These are phyloP conservation scores for Leavenworthia alabamica DNA, from an alignment of 345 rosid genomes.

Conservation along the genomic window DNA sequence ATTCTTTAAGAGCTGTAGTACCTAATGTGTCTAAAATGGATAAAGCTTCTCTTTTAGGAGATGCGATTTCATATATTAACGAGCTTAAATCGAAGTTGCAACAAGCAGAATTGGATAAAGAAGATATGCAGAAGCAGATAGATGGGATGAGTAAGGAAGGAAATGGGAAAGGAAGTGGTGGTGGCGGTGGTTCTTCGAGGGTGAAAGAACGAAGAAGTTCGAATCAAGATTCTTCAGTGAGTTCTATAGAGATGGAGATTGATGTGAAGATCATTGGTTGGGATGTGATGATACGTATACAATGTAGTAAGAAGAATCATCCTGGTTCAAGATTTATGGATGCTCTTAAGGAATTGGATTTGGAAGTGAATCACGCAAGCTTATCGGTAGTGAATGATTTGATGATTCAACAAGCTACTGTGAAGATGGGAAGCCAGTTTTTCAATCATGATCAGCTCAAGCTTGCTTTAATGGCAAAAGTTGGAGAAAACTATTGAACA, in stretches of 20 bases:
- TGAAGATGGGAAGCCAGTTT: slow-evolving; percentile 81
- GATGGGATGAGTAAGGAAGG: slow-evolving; percentile 50
- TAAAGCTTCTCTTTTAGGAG: slow-evolving; percentile 92
- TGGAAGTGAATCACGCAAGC: slow-evolving; percentile 94
- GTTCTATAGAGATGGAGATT: slow-evolving; percentile 62
- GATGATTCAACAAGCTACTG: slow-evolving; percentile 99
- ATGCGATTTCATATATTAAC: slow-evolving; percentile 81
- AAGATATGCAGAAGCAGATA: slow-evolving; percentile 61
- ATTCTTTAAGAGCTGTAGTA: slow-evolving; percentile 87
- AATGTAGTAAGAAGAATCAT: slow-evolving; percentile 77
- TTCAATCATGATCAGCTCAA: slow-evolving; percentile 90
- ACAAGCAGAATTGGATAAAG: slow-evolving; percentile 50
- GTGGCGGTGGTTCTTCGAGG: background rate
- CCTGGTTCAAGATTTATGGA: slow-evolving; percentile 93
- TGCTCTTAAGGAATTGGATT: slow-evolving; percentile 77
- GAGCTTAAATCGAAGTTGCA: slow-evolving; percentile 80
- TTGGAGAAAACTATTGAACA: slow-evolving; percentile 35
- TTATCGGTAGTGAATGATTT: slow-evolving; percentile 88
- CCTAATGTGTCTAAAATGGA: slow-evolving; percentile 99
- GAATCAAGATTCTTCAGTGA: slow-evolving; percentile 15
- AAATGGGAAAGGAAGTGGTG: background rate
- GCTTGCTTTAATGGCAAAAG: slow-evolving; percentile 61
- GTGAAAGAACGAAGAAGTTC: slow-evolving; percentile 14
- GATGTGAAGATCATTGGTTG: slow-evolving; percentile 93
- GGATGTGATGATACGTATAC: slow-evolving; percentile 92